Evolutionary conservation across 805 yeast genomes (phyloP).

Genomic region (Tanozyma kutaoensis): DNA sequence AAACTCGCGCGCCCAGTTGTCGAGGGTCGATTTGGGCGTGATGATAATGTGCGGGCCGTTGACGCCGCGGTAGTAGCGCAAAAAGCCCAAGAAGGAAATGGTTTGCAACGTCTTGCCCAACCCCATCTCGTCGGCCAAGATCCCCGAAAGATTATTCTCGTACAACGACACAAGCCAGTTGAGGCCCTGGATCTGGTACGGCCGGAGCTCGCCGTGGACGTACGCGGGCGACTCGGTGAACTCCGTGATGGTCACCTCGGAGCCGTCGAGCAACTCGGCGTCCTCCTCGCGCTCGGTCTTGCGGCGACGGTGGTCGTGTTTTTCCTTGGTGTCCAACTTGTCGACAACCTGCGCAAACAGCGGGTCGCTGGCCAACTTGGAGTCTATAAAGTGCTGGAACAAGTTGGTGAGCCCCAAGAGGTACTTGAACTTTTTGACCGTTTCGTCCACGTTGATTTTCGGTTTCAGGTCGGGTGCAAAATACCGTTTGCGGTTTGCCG

Average conservation of each 20-base stretch:
- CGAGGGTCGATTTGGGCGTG: slow-evolving; percentile 91
- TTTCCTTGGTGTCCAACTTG: slow-evolving; percentile 11
- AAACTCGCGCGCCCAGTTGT: slow-evolving; percentile 94
- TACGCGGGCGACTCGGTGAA: slow-evolving; percentile 77
- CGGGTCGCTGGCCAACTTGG: slow-evolving; percentile 51
- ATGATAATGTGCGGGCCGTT: slow-evolving; percentile 87
- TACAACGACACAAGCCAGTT: slow-evolving; percentile 88
- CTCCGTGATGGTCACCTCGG: slow-evolving; percentile 2
- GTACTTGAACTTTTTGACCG: slow-evolving; percentile 56
- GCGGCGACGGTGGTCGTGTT: slow-evolving; percentile 34
- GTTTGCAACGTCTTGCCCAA: slow-evolving; percentile 94
- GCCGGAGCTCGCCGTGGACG: slow-evolving; percentile 65
- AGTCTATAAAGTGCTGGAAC: slow-evolving; percentile 55
- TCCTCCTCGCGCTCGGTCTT: slow-evolving; percentile 73
- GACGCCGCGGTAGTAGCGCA: slow-evolving; percentile 63
- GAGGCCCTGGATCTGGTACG: slow-evolving; percentile 88
- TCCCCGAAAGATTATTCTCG: slow-evolving; percentile 83
- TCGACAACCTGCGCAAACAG: slow-evolving; percentile 40
- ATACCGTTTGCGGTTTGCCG: slow-evolving; percentile 6
- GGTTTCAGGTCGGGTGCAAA: slow-evolving; percentile 19
- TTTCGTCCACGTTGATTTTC: slow-evolving; percentile 40
- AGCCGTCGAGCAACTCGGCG: slow-evolving; percentile 44
- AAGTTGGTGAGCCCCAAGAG: slow-evolving; percentile 51
- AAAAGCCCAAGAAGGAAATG: slow-evolving; percentile 78
- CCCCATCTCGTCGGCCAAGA: slow-evolving; percentile 97